Evolutionary conservation across 108 stramenopile species (phyloP).

Genomic region (Cylindrotheca closterium): DNA sequence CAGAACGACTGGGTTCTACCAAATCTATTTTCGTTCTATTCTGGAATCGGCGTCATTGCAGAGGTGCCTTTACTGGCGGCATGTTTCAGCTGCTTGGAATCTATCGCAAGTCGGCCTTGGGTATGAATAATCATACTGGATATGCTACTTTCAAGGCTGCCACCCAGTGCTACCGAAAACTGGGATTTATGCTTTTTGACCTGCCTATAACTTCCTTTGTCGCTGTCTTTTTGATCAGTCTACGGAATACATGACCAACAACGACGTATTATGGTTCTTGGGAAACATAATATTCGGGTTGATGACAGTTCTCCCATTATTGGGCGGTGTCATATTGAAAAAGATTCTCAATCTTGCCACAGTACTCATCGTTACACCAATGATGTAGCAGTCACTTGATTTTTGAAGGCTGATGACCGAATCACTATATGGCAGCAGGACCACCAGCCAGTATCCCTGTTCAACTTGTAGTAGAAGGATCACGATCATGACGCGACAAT

Average conservation of each 20-base stretch:
- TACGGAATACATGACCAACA: constrained; percentile 13
- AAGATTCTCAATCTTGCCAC: constrained; percentile 11
- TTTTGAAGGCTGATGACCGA: too few species aligned
- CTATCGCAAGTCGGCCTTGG: constrained; percentile 24
- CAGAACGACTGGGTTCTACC: neutral
- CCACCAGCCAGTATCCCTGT: too few species aligned
- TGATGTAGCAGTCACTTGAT: too few species aligned
- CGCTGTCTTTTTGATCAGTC: neutral
- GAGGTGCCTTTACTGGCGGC: constrained; percentile 23
- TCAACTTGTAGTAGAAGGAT: too few species aligned
- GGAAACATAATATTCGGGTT: neutral
- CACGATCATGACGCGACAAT: too few species aligned
- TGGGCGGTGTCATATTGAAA: neutral
- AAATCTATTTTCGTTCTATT: neutral
- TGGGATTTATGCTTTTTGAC: constrained; percentile 19
- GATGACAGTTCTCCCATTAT: neutral
- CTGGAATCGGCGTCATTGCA: constrained; percentile 13
- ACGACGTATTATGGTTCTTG: neutral
- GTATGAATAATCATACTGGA: constrained; percentile 17
- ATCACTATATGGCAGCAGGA: too few species aligned
- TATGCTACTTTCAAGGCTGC: constrained; percentile 18
- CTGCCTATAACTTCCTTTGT: constrained; percentile 5
- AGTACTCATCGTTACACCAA: neutral
- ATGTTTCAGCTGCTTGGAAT: constrained; percentile 22
- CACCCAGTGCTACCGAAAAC: constrained; percentile 8